A percentile compares a stretch with the other conserved stretches of the same genome.
These are phyloP conservation scores for Aspergillus sp. DNA, from an alignment of 2,329 filamentous ascomycete genomes.

Conservation along the genomic window DNA sequence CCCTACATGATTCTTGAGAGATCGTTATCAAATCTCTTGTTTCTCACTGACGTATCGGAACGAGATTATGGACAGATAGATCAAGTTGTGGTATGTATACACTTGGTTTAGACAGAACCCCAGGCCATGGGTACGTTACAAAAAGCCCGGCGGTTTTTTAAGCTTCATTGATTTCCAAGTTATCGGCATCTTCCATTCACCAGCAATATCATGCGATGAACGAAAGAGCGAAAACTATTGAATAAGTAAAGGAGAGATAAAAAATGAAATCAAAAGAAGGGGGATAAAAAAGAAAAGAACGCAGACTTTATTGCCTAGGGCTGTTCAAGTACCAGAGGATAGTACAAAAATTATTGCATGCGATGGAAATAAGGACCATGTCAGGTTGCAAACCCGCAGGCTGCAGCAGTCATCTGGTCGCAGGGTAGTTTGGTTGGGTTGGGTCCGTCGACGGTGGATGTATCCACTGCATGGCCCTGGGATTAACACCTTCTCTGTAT, in stretches of 20 bases:
- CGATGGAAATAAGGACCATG: slow-evolving; percentile 25
- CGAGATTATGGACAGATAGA: neutral
- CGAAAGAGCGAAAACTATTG: too few species aligned
- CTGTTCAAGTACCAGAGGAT: neutral
- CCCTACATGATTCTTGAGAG: neutral
- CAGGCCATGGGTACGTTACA: neutral
- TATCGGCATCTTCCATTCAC: neutral
- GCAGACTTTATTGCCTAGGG: neutral
- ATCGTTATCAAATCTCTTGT: neutral
- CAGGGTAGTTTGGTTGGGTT: slow-evolving; percentile 12
- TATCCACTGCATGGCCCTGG: slow-evolving; percentile 1
- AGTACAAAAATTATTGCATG: slow-evolving; percentile 14
- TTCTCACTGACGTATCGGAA: neutral
- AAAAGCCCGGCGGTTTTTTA: neutral
- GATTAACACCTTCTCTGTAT: neutral
- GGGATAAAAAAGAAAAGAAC: neutral
- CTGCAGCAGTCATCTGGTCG: slow-evolving; percentile 23
- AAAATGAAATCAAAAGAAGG: neutral
- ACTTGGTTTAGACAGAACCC: neutral
- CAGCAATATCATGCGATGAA: neutral
- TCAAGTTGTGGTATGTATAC: neutral
- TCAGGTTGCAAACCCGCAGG: slow-evolving; percentile 25
- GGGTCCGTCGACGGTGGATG: slow-evolving; percentile 1
- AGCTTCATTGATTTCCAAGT: slow-evolving; percentile 1
- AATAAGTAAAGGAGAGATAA: neutral